phyloP scores from a whole-genome alignment of 139 green algal genomes.

The Yamagishiella unicocca region DNA sequence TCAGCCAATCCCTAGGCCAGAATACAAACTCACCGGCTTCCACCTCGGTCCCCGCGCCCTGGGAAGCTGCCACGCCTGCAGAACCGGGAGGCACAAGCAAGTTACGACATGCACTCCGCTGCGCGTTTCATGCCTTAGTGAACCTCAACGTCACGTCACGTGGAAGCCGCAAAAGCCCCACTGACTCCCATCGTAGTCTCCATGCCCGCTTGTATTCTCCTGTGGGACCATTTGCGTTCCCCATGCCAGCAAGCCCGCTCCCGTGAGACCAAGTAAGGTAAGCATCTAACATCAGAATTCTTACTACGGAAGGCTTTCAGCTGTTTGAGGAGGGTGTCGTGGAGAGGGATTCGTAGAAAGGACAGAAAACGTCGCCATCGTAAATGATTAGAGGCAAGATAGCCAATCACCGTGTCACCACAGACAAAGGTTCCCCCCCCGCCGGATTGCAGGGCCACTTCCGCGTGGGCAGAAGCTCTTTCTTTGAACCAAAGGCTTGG shows the following conservation, averaged over 20 bases:
- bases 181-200: constrained; percentile 1
- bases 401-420: background rate
- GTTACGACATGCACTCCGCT: constrained; percentile 9
- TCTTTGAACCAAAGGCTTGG: too few relatives aligned
- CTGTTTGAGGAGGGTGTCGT: too few relatives aligned
- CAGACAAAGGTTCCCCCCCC: background rate
- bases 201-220: background rate
- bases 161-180: background rate
- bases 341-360: background rate
- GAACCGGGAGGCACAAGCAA: background rate
- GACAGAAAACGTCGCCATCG: background rate
- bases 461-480: too few relatives aligned
- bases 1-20: background rate
- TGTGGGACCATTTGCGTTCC: background rate
- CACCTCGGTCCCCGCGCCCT: background rate
- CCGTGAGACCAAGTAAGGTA: constrained; percentile 2
- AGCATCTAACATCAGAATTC: background rate
- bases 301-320: background rate
- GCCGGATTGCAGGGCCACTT: too few relatives aligned
- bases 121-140: background rate
- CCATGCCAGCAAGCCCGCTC: too few relatives aligned
- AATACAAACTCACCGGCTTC: background rate
- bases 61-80: constrained; percentile 4
- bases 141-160: constrained; percentile 7
- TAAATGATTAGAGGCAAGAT: background rate